Percentiles rank a stretch among this genome's conserved stretches.
Evolutionary conservation across 805 yeast genomes (phyloP).

Genomic region (Metschnikowia arizonensis): DNA sequence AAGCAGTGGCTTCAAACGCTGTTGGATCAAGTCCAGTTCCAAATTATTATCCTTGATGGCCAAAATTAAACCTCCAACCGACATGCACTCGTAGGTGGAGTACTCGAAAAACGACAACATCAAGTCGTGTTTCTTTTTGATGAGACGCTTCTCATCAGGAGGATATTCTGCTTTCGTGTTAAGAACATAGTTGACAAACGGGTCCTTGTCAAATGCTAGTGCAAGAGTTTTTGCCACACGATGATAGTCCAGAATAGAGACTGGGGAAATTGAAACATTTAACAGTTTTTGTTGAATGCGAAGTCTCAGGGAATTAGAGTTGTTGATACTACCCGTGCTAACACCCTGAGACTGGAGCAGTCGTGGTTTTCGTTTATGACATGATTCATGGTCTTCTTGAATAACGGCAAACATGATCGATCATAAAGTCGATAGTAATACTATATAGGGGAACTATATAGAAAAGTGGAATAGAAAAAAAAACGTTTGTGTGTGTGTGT

Average conservation of each 20-base stretch:
- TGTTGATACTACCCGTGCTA: conserved; percentile 18
- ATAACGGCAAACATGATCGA: conserved; percentile 20
- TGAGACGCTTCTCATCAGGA: conserved; percentile 14
- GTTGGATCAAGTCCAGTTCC: conserved; percentile 29
- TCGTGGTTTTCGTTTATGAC: conserved; percentile 33
- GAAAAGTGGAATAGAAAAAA: not conserved
- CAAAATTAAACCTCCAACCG: conserved; percentile 48
- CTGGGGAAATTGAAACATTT: conserved; percentile 19
- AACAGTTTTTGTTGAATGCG: conserved; percentile 12
- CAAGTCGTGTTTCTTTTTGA: conserved; percentile 38
- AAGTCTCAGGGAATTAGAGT: conserved; percentile 26
- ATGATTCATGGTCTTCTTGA: conserved; percentile 34
- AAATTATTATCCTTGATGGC: conserved; percentile 47
- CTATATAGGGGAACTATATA: conserved; percentile 4
- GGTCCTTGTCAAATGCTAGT: conserved; percentile 52
- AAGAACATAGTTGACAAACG: conserved; percentile 47
- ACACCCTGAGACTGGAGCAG: conserved; percentile 36
- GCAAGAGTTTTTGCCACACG: conserved; percentile 53
- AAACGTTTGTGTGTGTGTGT: no score
- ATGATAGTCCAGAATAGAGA: conserved; percentile 39
- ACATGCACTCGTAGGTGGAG: conserved; percentile 47
- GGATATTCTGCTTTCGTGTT: conserved; percentile 27
- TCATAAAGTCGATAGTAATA: conserved; percentile 11
- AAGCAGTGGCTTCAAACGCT: conserved; percentile 24
- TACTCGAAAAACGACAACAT: conserved; percentile 51